These are phyloP conservation scores for Termitomyces sp. DNA, from an alignment of 768 basidiomycete genomes.

Conservation along the genomic window DNA sequence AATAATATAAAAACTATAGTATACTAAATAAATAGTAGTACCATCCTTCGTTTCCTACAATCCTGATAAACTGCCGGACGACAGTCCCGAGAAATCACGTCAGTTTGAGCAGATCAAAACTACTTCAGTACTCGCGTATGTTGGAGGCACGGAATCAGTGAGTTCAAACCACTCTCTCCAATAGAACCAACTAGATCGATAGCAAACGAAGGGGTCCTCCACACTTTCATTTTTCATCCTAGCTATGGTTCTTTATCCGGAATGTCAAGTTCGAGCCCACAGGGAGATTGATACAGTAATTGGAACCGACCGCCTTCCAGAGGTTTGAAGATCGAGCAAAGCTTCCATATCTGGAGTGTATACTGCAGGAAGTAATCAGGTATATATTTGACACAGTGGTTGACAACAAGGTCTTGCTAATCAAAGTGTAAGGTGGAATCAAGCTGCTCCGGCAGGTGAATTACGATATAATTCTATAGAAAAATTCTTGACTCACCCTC, in stretches of 20 bases:
- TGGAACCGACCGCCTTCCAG: slow-evolving; percentile 28
- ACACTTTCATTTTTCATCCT: slow-evolving; percentile 27
- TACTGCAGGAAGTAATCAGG: slow-evolving; percentile 22
- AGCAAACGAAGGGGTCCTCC: slow-evolving; percentile 11
- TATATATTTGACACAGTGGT: not conserved
- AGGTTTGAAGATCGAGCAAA: slow-evolving; percentile 20
- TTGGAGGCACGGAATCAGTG: slow-evolving; percentile 32
- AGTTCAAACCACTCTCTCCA: not conserved
- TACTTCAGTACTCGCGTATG: slow-evolving; percentile 13
- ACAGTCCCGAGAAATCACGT: not conserved
- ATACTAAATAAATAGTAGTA: no score
- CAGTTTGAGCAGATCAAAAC: slow-evolving; percentile 12
- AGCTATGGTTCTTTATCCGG: slow-evolving; percentile 33
- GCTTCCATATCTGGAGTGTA: slow-evolving; percentile 31
- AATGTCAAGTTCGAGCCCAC: slow-evolving; percentile 29
- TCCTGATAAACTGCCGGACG: not conserved
- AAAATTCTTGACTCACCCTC: not conserved
- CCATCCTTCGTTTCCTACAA: not conserved
- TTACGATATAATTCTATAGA: not conserved
- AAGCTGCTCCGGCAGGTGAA: slow-evolving; percentile 16
- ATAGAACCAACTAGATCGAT: not conserved
- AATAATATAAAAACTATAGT: no score
- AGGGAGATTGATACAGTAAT: slow-evolving; percentile 34
- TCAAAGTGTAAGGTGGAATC: slow-evolving; percentile 13
- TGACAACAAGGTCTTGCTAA: not conserved